phyloP scores from a whole-genome alignment of 306 rosid genomes.

The Canavalia ensiformis region DNA sequence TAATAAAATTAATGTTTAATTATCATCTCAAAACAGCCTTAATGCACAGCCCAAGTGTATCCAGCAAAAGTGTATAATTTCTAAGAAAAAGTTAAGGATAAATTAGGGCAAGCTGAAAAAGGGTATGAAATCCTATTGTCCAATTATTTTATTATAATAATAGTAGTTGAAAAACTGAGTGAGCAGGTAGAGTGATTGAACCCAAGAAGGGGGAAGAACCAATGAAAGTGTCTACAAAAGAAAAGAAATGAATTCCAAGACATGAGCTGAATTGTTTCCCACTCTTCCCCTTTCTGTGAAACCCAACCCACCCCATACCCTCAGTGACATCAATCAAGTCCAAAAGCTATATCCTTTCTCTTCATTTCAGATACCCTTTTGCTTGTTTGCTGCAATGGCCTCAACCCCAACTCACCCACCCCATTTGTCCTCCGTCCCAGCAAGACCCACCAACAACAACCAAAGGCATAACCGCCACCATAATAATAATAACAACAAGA shows the following conservation, averaged over 20 bases:
- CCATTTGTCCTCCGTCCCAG: slow-evolving; percentile 51
- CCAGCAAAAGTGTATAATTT: no score
- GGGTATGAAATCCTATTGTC: not conserved
- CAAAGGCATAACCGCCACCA: slow-evolving; percentile 50
- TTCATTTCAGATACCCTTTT: slow-evolving; percentile 43
- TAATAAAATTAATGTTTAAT: no score
- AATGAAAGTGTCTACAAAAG: not conserved
- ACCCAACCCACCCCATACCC: not conserved
- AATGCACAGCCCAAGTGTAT: no score
- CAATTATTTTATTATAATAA: no score
- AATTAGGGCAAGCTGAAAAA: not conserved
- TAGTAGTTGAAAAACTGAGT: no score
- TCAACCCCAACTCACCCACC: slow-evolving; percentile 47
- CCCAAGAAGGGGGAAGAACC: not conserved
- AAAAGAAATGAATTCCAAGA: not conserved
- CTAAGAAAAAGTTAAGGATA: no score
- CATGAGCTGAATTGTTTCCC: not conserved
- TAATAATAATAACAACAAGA: slow-evolving; percentile 50
- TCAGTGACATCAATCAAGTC: not conserved
- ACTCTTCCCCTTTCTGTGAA: not conserved
- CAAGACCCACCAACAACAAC: slow-evolving; percentile 65
- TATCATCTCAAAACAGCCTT: no score
- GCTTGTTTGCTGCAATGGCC: slow-evolving; percentile 14
- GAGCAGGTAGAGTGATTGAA: not conserved
- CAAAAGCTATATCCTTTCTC: slow-evolving; percentile 14